Conservation (phyloP, 495 filamentous ascomycete genomes). For the Daldinia decipiens region DNA sequence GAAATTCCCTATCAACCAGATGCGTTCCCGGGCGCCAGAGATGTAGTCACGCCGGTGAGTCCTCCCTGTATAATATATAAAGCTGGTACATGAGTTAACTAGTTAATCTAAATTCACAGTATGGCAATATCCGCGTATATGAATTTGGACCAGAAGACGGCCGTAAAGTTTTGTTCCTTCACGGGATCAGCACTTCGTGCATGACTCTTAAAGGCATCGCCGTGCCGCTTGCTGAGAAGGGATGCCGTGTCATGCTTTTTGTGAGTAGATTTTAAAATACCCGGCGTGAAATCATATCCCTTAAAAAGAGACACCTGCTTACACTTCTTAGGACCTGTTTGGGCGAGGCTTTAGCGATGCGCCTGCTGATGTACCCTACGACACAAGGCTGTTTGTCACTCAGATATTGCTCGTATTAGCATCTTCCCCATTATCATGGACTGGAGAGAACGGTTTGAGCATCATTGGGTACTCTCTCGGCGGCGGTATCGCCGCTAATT, state of each 20-base stretch:
- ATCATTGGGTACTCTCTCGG: slow-evolving; percentile 87
- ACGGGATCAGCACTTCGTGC: slow-evolving; percentile 88
- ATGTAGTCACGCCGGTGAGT: slow-evolving; percentile 57
- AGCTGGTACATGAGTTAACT: slow-evolving; percentile 9
- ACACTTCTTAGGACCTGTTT: slow-evolving; percentile 66
- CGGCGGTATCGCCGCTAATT: slow-evolving; percentile 76
- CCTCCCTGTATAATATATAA: not conserved
- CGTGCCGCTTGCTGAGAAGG: slow-evolving; percentile 72
- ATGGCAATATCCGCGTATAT: slow-evolving; percentile 83
- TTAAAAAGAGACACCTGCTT: slow-evolving; percentile 1
- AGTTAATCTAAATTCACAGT: slow-evolving; percentile 59
- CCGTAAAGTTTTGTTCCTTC: slow-evolving; percentile 80
- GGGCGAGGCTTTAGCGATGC: slow-evolving; percentile 82
- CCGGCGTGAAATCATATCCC: not conserved
- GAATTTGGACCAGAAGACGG: slow-evolving; percentile 90
- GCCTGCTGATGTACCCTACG: slow-evolving; percentile 72
- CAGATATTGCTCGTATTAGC: slow-evolving; percentile 77
- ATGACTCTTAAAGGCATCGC: slow-evolving; percentile 75
- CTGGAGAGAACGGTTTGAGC: slow-evolving; percentile 64
- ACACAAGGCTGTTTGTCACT: slow-evolving; percentile 73
- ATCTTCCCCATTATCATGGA: slow-evolving; percentile 68
- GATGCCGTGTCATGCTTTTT: slow-evolving; percentile 86
- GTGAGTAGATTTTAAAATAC: slow-evolving; percentile 42
- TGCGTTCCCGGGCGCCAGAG: slow-evolving; percentile 55
- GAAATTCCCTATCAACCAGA: slow-evolving; percentile 53